These are phyloP conservation scores for Phytophthora aleatoria DNA, from an alignment of 352 stramenopile species.

Conservation along the genomic window DNA sequence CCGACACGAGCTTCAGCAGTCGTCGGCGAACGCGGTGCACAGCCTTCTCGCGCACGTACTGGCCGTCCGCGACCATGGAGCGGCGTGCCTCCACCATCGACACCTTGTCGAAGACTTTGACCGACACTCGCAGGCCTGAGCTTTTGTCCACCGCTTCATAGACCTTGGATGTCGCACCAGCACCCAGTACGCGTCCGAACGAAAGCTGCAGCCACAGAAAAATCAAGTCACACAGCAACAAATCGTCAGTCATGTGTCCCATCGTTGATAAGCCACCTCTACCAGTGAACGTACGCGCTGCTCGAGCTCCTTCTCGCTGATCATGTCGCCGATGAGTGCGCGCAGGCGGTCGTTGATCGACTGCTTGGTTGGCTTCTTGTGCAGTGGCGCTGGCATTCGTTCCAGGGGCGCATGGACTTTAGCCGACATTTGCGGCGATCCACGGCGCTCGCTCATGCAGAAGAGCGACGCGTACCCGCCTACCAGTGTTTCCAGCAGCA, in stretches of 20 bases:
- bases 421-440: conserved; percentile 34
- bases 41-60: conserved; percentile 66
- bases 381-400: not conserved
- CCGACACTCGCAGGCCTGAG: conserved; percentile 55
- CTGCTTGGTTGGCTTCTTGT: conserved; percentile 34
- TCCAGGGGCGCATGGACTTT: conserved; percentile 39
- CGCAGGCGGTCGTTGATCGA: conserved; percentile 72
- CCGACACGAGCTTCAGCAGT: conserved; percentile 82
- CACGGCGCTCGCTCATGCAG: conserved; percentile 43
- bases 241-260: conserved; percentile 22
- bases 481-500: conserved; percentile 33
- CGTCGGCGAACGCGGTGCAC: conserved; percentile 70
- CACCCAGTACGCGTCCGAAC: conserved; percentile 67
- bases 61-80: conserved; percentile 76
- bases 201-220: conserved; percentile 46
- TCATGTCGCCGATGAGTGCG: conserved; percentile 59
- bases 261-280: not conserved
- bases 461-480: conserved; percentile 48
- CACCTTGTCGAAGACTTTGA: conserved; percentile 89
- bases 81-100: conserved; percentile 76
- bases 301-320: conserved; percentile 65
- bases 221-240: conserved; percentile 22
- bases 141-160: conserved; percentile 63
- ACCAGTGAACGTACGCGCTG: conserved; percentile 38
- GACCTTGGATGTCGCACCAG: conserved; percentile 78